Base-by-base conservation (phyloP, 352 stramenopile species). In the Phytophthora crassamura region DNA sequence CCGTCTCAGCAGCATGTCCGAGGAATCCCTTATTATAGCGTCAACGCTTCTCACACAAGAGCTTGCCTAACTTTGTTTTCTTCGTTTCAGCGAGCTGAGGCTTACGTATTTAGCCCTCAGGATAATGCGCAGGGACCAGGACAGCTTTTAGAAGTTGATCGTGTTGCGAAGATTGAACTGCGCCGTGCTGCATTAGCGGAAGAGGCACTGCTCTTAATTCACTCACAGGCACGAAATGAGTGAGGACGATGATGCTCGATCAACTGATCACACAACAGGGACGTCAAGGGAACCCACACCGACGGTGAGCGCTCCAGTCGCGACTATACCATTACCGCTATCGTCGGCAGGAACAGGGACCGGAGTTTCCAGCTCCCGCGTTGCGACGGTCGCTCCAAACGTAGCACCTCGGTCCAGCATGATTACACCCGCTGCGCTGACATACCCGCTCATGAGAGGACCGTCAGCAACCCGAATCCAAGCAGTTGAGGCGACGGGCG, bases 111-210 rank as follows among this genome's bases (percentile, higher is more conserved):
- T 41, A 42, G 43, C n/a, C 32, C 7, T 16, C 33, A 40, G 20
- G 56, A 71, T 66, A 66, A 67, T 71, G 63, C 63, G 11, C 35
- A 53, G 47, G 16, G 56, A 49, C 9, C 42, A 51, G 42, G 22
- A 42, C 56, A 49, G 34, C 40, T 53, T 34, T 45, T 35, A 43
- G n/a, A 30, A 33, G 28, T 48, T 71, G 45, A 66, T 57, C 32
- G 16, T 50, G 15, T 69, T 58, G 16, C 15, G 25, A 30, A 30
- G 25, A 30, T 30, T 30, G 25, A 30, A 30, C 25, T 30, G 25
- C 25, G 25, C 25, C 4, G 25, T 30, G 25, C 25, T 30, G 25
- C 25, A 30, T 30, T 30, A 5, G 6, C 25, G 25, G 25, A 30
- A 30, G 25, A 5, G 25, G 25, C 25, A 30, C 25, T 30, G 25